Conservation (phyloP, 2,329 filamentous ascomycete species). For the Shiraia bambusicola region DNA sequence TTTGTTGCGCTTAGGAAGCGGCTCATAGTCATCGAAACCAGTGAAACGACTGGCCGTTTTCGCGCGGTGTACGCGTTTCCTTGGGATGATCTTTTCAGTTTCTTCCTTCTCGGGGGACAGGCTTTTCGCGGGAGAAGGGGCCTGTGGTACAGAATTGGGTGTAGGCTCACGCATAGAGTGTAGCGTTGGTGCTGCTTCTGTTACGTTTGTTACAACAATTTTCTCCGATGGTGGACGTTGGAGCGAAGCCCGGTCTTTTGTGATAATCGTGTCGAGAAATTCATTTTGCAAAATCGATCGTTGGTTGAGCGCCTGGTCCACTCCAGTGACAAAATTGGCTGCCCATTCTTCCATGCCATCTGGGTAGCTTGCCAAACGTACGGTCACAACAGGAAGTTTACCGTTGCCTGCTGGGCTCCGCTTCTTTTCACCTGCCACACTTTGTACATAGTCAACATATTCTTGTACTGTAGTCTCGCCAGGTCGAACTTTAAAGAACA, state of each 20-base stretch:
- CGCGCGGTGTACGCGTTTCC: slow-evolving; percentile 39
- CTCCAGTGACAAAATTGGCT: slow-evolving; percentile 64
- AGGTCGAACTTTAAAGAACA: slow-evolving; percentile 63
- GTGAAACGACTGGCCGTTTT: slow-evolving; percentile 62
- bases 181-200: slow-evolving; percentile 11
- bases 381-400: slow-evolving; percentile 73
- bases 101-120: slow-evolving; percentile 18
- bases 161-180: slow-evolving; percentile 18
- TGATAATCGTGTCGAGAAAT: slow-evolving; percentile 85
- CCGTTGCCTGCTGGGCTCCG: slow-evolving; percentile 63
- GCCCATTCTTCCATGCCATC: slow-evolving; percentile 64
- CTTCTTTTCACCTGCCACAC: slow-evolving; percentile 72
- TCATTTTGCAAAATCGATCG: slow-evolving; percentile 85
- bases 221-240: slow-evolving; percentile 61
- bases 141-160: slow-evolving; percentile 16
- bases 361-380: slow-evolving; percentile 61
- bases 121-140: slow-evolving; percentile 20
- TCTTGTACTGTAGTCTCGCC: slow-evolving; percentile 70
- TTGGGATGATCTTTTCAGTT: slow-evolving; percentile 25
- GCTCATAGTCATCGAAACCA: slow-evolving; percentile 65
- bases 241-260: slow-evolving; percentile 72
- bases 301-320: slow-evolving; percentile 74
- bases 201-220: slow-evolving; percentile 20
- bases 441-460: slow-evolving; percentile 75
- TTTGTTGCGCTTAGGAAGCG: slow-evolving; percentile 33